phyloP scores from a whole-genome alignment of 139 green algal genomes.

The Penium margaritaceum region DNA sequence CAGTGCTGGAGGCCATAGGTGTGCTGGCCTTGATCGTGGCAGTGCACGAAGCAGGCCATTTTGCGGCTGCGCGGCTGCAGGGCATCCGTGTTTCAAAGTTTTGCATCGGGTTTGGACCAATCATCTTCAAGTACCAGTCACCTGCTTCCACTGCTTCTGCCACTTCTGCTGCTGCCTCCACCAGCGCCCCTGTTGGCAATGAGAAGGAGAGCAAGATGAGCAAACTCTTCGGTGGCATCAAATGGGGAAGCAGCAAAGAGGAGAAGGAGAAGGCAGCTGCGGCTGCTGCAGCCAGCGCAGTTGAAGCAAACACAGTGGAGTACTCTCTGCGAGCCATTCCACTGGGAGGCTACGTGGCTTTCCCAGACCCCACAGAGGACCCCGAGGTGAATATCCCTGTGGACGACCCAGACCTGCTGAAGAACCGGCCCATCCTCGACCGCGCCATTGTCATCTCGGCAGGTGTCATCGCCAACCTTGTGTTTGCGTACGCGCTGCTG shows the following conservation, averaged over 20 bases:
- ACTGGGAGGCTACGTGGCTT: slow-evolving; percentile 90
- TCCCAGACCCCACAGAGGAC: slow-evolving; percentile 71
- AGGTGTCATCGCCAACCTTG: slow-evolving; percentile 86
- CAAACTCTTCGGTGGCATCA: too few relatives aligned
- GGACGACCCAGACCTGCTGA: slow-evolving; percentile 91
- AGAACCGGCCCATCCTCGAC: slow-evolving; percentile 74
- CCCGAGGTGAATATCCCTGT: neutral
- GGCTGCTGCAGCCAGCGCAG: too few relatives aligned
- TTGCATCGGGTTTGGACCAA: slow-evolving; percentile 87
- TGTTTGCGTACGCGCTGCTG: slow-evolving; percentile 79
- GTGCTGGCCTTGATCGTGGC: slow-evolving; percentile 78
- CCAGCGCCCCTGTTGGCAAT: too few relatives aligned
- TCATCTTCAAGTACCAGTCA: slow-evolving; percentile 65
- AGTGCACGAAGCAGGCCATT: slow-evolving; percentile 89
- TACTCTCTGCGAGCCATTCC: slow-evolving; percentile 85
- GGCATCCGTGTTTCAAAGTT: slow-evolving; percentile 92
- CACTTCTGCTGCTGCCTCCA: too few relatives aligned
- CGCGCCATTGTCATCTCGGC: slow-evolving; percentile 76
- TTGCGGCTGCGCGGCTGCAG: slow-evolving; percentile 71
- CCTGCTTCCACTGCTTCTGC: too few relatives aligned
- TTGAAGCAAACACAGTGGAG: too few relatives aligned
- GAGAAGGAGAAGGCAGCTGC: too few relatives aligned
- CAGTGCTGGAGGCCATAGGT: slow-evolving; percentile 58
- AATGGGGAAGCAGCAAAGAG: too few relatives aligned
- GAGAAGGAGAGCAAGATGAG: slow-evolving; percentile 1